Base-by-base conservation (phyloP, 2,329 filamentous ascomycete genomes). In the Colletotrichum simmondsii region DNA sequence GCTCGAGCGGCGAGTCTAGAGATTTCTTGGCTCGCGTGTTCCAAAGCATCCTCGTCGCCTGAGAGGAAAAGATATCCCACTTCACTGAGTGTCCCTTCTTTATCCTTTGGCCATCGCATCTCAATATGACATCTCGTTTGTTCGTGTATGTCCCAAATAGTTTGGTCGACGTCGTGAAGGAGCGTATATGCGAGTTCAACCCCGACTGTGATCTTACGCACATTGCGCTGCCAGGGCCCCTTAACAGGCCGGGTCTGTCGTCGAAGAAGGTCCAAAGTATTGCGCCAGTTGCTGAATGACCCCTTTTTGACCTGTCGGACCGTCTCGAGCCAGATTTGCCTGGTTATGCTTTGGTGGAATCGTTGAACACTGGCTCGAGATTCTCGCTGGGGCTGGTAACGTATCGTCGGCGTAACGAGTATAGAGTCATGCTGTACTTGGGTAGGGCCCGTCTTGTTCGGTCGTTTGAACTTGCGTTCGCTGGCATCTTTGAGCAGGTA, bases 201-300 rank as follows among this genome's bases (percentile, higher is more conserved):
- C 2, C 77, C 68, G 0, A 83, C 46, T 10, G 75, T 49, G 19
- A 83, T 75, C 37, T 78, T 78, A 26, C 81, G 75, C 2, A 70
- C 75, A 32, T 22, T n/a, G 19, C 77, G 72, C 28, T 74, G 68
- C 71, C 71, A 73, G 11, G 62, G 62, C 11, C 73, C 58, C 69
- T 22, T 57, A 60, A 65, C 11, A 65, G 77, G 78, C 11, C 79
- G 78, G 16, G 85, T 87, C 75, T 77, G 80, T 16, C 76, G 76
- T 73, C 80, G 80, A 71, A 89, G 80, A 4, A 81, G 73, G 10
- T 77, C 72, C 53, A 88, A 80, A 12, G 83, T 82, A 6, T 77
- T 74, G 16, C 79, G 81, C 86, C 86, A 88, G 71, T 84, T 79
- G 1, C 81, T 78, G 46, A 80, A 75, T 19, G 75, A 77, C 46